These are phyloP conservation scores for Termitomyces titanicus DNA, from an alignment of 768 basidiomycete species.

Conservation along the genomic window DNA sequence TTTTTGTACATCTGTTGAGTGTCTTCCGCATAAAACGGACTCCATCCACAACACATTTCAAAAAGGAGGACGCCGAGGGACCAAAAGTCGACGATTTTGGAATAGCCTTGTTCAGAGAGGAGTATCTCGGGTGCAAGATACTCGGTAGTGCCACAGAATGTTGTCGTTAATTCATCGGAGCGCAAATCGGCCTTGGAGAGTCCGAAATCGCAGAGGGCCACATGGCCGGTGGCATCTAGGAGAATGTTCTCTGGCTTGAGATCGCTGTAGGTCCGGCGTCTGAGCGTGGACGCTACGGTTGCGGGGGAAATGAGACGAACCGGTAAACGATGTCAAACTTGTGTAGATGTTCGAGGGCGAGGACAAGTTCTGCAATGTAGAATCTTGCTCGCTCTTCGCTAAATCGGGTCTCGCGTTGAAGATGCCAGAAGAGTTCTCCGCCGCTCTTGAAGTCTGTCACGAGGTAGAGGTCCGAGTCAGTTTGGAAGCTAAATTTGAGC, in stretches of 20 bases:
- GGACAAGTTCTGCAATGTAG: conserved; percentile 92
- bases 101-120: conserved; percentile 96
- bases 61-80: conserved; percentile 92
- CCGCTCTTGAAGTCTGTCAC: conserved; percentile 99
- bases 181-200: conserved; percentile 94
- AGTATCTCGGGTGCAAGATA: conserved; percentile 99
- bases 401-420: conserved; percentile 94
- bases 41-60: conserved; percentile 99
- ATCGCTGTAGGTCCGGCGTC: conserved; percentile 48
- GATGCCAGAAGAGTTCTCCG: conserved; percentile 97
- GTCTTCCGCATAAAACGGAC: conserved; percentile 98
- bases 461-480: conserved; percentile 90
- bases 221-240: conserved; percentile 96
- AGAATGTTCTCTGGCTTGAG: conserved; percentile 99
- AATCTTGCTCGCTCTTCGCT: conserved; percentile 91
- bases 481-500: conserved; percentile 97
- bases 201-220: conserved; percentile 98
- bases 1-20: conserved; percentile 99
- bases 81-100: conserved; percentile 99
- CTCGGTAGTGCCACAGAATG: conserved; percentile 98
- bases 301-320: conserved; percentile 35
- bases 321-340: conserved; percentile 96
- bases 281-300: not conserved
- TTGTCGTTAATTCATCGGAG: conserved; percentile 94
- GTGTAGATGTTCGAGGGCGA: conserved; percentile 96